These are phyloP conservation scores for Isabelozyma pseudorhagii DNA, from an alignment of 805 yeast genomes.

Conservation along the genomic window DNA sequence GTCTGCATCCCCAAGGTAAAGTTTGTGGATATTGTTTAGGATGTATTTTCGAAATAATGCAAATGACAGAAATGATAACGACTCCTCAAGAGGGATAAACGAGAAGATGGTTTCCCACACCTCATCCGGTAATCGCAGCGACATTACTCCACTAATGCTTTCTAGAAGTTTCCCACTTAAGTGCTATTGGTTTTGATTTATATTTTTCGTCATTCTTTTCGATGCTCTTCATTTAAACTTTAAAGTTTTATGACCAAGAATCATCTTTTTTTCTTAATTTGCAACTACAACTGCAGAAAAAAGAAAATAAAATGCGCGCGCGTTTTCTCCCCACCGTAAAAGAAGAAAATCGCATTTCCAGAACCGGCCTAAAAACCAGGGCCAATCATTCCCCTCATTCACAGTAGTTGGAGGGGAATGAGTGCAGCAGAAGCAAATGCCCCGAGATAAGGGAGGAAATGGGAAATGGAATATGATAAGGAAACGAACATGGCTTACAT, in stretches of 20 bases:
- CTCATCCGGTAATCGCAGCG: background rate
- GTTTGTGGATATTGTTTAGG: background rate
- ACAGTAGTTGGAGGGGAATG: too few species aligned
- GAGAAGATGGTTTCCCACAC: background rate
- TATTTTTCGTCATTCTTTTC: background rate
- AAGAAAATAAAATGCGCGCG: background rate
- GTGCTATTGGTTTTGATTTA: too few species aligned
- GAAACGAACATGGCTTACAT: too few species aligned
- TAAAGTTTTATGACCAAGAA: background rate
- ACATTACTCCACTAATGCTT: background rate
- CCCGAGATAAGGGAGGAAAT: too few species aligned
- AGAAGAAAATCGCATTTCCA: background rate
- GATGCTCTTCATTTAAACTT: background rate
- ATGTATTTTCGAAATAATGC: background rate
- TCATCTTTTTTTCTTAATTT: background rate
- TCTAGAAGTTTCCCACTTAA: background rate
- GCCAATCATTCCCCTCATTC: too few species aligned
- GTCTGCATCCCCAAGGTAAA: background rate
- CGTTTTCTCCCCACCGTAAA: background rate
- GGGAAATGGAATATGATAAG: too few species aligned
- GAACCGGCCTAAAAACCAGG: background rate
- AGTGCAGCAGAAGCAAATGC: too few species aligned
- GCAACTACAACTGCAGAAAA: conserved; percentile 3
- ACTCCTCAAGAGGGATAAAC: background rate
- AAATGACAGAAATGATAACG: background rate